Conservation (phyloP, 305 asterid species). For the Petunia hybrid region DNA sequence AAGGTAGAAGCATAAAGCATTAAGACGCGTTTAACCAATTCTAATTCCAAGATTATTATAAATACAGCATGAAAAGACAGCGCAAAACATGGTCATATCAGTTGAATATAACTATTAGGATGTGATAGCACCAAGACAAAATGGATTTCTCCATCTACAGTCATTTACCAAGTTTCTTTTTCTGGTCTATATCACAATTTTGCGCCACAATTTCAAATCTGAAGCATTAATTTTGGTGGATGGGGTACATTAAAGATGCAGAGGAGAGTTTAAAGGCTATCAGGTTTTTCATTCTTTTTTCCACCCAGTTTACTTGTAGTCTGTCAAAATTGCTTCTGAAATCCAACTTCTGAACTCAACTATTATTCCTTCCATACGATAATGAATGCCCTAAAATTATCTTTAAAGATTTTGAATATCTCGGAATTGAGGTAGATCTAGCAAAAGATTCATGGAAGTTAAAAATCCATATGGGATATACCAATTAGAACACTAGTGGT, state of each 20-base stretch:
- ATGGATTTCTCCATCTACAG: constrained; percentile 2
- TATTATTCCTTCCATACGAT: background rate
- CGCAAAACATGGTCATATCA: background rate
- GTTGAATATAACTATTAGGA: constrained; percentile 11
- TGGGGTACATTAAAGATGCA: background rate
- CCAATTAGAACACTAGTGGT: too few relatives aligned
- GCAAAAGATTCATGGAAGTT: too few relatives aligned
- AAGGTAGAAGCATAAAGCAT: constrained; percentile 14
- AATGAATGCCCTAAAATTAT: background rate
- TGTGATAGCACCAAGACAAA: background rate
- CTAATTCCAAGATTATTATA: background rate
- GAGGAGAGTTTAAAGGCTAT: background rate
- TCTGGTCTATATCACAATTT: background rate
- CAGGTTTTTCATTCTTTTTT: background rate
- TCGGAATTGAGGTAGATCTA: too few relatives aligned
- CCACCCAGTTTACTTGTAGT: background rate
- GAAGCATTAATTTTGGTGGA: background rate
- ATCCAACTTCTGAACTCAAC: background rate
- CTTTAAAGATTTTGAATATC: too few relatives aligned
- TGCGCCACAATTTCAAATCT: background rate
- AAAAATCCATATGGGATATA: too few relatives aligned
- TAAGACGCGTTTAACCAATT: background rate
- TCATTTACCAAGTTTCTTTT: background rate
- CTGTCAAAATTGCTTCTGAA: constrained; percentile 4
- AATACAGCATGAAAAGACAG: background rate